Conservation (phyloP, 2,329 filamentous ascomycete species). For the Sclerotinia trifoliorum region DNA sequence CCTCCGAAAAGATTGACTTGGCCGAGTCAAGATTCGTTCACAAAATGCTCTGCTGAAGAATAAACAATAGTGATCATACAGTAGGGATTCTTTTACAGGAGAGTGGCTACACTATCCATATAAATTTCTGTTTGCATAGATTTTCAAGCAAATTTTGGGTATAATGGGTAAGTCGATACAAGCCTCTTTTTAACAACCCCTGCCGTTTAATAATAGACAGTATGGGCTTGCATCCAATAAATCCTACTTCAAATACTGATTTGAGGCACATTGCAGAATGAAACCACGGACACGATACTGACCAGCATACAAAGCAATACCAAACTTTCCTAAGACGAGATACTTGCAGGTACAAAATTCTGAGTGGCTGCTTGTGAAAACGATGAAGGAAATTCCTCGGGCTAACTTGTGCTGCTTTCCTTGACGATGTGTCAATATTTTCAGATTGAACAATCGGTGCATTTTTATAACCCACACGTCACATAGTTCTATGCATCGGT, state of each 20-base stretch:
- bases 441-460: background rate
- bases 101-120: background rate
- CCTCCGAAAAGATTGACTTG: background rate
- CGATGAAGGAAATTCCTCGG: background rate
- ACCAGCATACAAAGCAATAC: background rate
- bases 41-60: background rate
- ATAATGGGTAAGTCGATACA: background rate
- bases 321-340: background rate
- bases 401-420: background rate
- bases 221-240: background rate
- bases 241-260: background rate
- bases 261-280: background rate
- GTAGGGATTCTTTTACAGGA: background rate
- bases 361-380: background rate
- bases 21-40: background rate
- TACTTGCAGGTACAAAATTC: background rate
- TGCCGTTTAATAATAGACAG: background rate
- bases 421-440: background rate
- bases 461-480: background rate
- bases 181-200: background rate
- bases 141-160: background rate
- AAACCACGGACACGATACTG: background rate
- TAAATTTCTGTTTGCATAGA: background rate
- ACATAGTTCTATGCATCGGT: background rate
- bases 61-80: background rate